These are phyloP conservation scores for Daldinia sp. DNA, from an alignment of 2,329 filamentous ascomycete species.

Conservation along the genomic window DNA sequence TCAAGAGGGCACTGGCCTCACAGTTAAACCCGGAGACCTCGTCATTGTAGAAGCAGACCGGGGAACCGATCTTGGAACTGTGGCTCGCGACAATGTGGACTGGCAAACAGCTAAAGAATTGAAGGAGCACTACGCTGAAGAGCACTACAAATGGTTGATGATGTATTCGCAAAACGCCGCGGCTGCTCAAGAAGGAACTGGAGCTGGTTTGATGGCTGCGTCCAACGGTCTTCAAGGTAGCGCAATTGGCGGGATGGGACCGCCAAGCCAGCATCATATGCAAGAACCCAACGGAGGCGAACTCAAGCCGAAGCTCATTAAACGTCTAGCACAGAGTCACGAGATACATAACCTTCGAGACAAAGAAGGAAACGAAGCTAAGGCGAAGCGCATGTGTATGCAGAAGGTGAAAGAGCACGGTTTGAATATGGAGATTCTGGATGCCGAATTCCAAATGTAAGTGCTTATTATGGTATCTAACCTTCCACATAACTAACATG, in stretches of 20 bases:
- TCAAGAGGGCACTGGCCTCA: constrained; percentile 91
- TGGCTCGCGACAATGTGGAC: constrained; percentile 86
- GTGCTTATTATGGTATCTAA: constrained; percentile 44
- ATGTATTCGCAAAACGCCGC: constrained; percentile 90
- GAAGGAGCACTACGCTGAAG: constrained; percentile 90
- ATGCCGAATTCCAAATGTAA: constrained; percentile 98
- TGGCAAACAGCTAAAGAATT: constrained; percentile 87
- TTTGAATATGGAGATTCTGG: constrained; percentile 97
- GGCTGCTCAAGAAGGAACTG: constrained; percentile 65
- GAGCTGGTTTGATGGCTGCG: constrained; percentile 68
- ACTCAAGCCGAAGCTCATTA: constrained; percentile 95
- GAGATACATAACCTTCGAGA: constrained; percentile 89
- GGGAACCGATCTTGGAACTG: constrained; percentile 92
- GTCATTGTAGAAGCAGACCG: constrained; percentile 98
- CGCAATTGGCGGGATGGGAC: constrained; percentile 80
- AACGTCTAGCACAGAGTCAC: constrained; percentile 88
- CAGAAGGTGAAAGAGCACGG: constrained; percentile 95
- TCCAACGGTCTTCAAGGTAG: constrained; percentile 72
- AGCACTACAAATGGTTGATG: constrained; percentile 98
- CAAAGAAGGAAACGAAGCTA: constrained; percentile 97
- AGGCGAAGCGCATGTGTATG: constrained; percentile 95
- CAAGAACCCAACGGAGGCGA: constrained; percentile 77
- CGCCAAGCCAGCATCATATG: constrained; percentile 75
- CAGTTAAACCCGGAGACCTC: constrained; percentile 88
- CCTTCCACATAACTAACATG: constrained; percentile 38